Base-by-base conservation (phyloP, 1,284 basidiomycete genomes). In the Cryptococcus jaspeensis region DNA sequence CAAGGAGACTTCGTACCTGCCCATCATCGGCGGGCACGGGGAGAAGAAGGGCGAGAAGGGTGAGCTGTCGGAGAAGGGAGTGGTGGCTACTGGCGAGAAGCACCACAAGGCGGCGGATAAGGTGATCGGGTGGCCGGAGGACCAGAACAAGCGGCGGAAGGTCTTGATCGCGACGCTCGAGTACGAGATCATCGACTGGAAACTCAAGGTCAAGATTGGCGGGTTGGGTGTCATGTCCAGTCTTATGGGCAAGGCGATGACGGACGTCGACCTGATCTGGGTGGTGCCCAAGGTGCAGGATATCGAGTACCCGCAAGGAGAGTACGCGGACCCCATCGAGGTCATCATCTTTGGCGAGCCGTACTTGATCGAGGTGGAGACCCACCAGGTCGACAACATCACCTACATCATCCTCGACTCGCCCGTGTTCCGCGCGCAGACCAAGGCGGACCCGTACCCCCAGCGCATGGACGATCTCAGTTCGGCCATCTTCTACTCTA, bases 231-330 rank as follows among this genome's bases (percentile, higher is more conserved):
- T 94, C 81, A 94, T 95, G 92, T 93, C 91, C 5, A 87, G 87
- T 76, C 81, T 95, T 45, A 95, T 95, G 91, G 92, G 92, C 65
- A 94, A 94, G 77, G 90, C 92, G 5, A 95, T 95, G 92, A 89
- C 87, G 50, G 92, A 95, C 72, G 91, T 94, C 54, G 92, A 95
- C 73, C 80, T 95, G 50, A 81, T 94, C 63, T 95, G 92, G 92
- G 87, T 95, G 46, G 75, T 94, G 9, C 92, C 92, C 50, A 95
- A 95, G 76, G 92, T 95, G 64, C 90, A 92, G 78, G 92, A 94
- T 71, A 63, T 94, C 11, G 91, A 93, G 53, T 95, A 94, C 72
- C 90, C 90, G 28, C 82, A 85, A 55, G 91, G 90, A n/a, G 90
- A 93, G 2, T 89, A 88, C 43, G 86, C 87, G 1, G 90, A 94